phyloP scores from a whole-genome alignment of 768 basidiomycete genomes.

The Kondoa malvinella region DNA sequence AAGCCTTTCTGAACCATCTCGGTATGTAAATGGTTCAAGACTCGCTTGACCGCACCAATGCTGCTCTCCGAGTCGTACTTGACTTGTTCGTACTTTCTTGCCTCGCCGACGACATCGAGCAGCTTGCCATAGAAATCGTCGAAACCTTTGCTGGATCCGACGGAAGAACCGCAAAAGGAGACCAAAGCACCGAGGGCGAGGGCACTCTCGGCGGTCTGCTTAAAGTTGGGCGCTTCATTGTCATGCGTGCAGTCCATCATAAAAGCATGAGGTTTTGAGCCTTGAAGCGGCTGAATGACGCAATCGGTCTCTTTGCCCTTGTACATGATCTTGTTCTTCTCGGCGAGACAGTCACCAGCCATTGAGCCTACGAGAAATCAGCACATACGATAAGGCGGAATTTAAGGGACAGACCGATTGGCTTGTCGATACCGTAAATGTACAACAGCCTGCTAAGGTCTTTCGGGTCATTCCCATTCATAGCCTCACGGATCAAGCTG shows the following conservation, averaged over 20 bases:
- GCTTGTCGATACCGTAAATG: constrained; percentile 77
- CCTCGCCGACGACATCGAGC: constrained; percentile 74
- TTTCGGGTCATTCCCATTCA: constrained; percentile 58
- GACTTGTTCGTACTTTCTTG: constrained; percentile 55
- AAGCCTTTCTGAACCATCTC: constrained; percentile 81
- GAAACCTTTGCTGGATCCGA: constrained; percentile 90
- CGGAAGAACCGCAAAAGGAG: constrained; percentile 69
- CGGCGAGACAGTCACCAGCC: constrained; percentile 72
- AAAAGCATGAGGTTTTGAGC: constrained; percentile 77
- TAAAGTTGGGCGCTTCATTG: constrained; percentile 79
- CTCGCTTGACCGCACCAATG: constrained; percentile 39
- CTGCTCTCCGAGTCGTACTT: constrained; percentile 38
- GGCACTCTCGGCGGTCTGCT: constrained; percentile 83
- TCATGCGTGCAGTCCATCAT: constrained; percentile 95
- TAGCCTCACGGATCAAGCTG: constrained; percentile 83
- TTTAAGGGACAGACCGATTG: constrained; percentile 48
- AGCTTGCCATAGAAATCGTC: constrained; percentile 92
- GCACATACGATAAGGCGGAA: neutral
- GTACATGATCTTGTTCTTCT: constrained; percentile 55
- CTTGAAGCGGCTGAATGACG: constrained; percentile 59
- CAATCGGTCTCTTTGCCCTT: constrained; percentile 61
- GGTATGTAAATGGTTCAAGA: constrained; percentile 70
- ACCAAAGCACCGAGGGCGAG: constrained; percentile 87
- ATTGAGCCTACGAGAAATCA: constrained; percentile 53
- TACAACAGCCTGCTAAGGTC: constrained; percentile 78